Base-by-base conservation (phyloP, 805 yeast species). In the Candida alai region DNA sequence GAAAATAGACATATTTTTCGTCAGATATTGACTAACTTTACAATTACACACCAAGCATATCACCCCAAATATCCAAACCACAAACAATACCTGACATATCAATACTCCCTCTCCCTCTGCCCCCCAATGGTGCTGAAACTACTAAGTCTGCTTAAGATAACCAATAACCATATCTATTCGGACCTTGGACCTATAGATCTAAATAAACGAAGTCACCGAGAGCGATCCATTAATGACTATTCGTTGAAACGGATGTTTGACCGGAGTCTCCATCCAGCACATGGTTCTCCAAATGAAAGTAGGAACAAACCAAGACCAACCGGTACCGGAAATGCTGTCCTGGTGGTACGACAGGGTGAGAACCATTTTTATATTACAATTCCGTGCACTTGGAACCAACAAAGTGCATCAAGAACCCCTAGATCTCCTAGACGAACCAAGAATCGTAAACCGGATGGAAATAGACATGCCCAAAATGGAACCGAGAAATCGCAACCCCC, bases 81-180 rank as follows among this genome's bases (percentile, higher is more conserved):
- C n/a, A 38, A 22, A n/a, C n/a, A n/a, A n/a, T n/a, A n/a, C n/a
- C n/a, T n/a, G n/a, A n/a, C n/a, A n/a, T n/a, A n/a, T n/a, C n/a
- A n/a, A n/a, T n/a, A n/a, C n/a, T n/a, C n/a, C n/a, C n/a, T n/a
- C n/a, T n/a, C n/a, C n/a, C n/a, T n/a, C n/a, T n/a, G n/a, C n/a
- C n/a, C n/a, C n/a, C n/a, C n/a, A n/a, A 53, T 51, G 58, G 47
- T 45, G 17, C 52, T 48, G 34, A 45, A 51, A 38, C 47, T 53
- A 19, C 34, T 57, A 30, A 47, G 52, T 32, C 56, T 48, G 41
- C 39, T 58, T 21, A 53, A 52, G 47, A 58, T 58, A 22, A 49
- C 61, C 16, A 51, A 59, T 35, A 57, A 59, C 36, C 45, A 54
- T 34, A 39, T 45, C 19, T 59, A 54, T 34, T 51, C 56, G 25